These are phyloP conservation scores for Solanum stenotomum DNA, from an alignment of 257 asterid genomes.

Conservation along the genomic window DNA sequence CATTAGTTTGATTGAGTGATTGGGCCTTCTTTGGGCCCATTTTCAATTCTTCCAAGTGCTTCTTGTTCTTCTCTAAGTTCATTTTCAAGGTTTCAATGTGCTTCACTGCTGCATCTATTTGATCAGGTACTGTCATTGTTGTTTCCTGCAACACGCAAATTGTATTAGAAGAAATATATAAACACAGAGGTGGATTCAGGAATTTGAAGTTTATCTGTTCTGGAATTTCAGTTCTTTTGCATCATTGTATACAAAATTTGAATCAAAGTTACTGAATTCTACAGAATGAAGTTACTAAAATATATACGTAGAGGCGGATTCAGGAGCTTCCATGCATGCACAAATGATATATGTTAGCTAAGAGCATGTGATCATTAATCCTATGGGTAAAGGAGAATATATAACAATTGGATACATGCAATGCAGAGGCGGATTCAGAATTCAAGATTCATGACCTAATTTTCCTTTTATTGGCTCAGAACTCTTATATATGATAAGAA, in stretches of 20 bases:
- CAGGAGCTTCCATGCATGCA: neutral
- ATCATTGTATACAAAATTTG: neutral
- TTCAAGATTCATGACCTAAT: neutral
- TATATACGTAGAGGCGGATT: neutral
- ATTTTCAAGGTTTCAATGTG: conserved; percentile 18
- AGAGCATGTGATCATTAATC: neutral
- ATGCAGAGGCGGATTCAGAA: neutral
- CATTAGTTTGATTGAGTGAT: neutral
- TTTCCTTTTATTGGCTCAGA: neutral
- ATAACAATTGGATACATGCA: neutral
- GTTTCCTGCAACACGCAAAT: conserved; percentile 12
- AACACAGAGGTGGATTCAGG: neutral
- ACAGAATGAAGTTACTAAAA: neutral
- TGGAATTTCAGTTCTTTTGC: neutral
- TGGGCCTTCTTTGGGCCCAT: neutral
- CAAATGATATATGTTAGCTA: neutral
- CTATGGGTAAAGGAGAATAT: neutral
- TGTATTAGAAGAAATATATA: neutral
- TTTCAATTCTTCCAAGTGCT: conserved; percentile 17
- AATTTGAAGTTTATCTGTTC: neutral
- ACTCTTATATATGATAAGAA: neutral
- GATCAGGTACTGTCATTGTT: conserved; percentile 32
- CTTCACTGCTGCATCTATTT: conserved; percentile 29
- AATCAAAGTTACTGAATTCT: neutral
- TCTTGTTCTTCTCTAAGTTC: conserved; percentile 22